phyloP scores from a whole-genome alignment of 768 basidiomycete species.

The Roridomyces roridus region DNA sequence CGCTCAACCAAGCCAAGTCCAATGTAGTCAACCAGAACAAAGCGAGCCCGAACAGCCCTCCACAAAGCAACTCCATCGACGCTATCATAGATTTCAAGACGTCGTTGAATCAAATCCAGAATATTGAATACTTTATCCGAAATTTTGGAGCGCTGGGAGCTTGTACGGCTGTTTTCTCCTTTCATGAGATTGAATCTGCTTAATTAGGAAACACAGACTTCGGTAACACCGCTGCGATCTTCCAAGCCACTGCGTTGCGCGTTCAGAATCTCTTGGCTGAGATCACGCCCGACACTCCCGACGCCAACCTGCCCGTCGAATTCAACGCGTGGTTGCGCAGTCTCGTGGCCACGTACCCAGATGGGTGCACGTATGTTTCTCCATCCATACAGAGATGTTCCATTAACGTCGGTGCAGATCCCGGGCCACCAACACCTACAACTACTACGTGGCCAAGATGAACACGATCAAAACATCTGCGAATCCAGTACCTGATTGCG shows the following conservation, averaged over 20 bases:
- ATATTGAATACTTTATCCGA: background rate
- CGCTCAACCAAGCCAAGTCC: background rate
- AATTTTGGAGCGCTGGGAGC: background rate
- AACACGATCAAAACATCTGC: background rate
- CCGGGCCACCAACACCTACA: background rate
- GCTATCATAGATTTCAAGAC: too few species aligned
- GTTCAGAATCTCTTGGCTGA: background rate
- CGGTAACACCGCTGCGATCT: background rate
- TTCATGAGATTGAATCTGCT: too few species aligned
- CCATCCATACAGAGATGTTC: too few species aligned
- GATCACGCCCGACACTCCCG: background rate
- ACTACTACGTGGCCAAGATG: background rate
- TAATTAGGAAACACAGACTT: background rate
- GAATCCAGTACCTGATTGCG: background rate
- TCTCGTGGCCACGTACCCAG: background rate
- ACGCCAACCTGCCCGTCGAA: background rate
- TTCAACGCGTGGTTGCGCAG: constrained; percentile 3
- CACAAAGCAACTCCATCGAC: too few species aligned
- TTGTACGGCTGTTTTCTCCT: background rate
- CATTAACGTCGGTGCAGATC: background rate
- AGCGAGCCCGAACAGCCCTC: background rate
- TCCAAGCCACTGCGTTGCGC: background rate
- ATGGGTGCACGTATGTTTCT: constrained; percentile 6
- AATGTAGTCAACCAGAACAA: background rate
- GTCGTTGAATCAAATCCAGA: background rate